These are phyloP conservation scores for Withania somnifera DNA, from an alignment of 305 asterid genomes.

Conservation along the genomic window DNA sequence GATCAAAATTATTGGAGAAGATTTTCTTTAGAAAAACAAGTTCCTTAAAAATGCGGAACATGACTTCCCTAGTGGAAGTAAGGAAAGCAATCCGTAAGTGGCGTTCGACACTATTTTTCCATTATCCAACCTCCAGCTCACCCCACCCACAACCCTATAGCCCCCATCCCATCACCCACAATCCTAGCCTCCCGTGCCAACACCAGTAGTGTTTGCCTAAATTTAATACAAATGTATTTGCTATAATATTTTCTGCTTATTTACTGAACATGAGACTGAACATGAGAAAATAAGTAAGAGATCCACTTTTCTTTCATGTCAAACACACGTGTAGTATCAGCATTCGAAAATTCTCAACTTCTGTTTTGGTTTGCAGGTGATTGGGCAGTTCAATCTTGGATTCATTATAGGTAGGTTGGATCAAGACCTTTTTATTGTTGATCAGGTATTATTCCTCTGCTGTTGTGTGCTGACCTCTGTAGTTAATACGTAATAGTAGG, in stretches of 20 bases:
- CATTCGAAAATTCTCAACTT: background rate
- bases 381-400: constrained; percentile 97
- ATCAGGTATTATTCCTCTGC: constrained; percentile 58
- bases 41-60: too few species aligned
- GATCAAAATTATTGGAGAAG: too few species aligned
- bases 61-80: background rate
- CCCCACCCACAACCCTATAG: background rate
- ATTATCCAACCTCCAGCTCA: background rate
- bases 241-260: too few species aligned
- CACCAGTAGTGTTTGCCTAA: too few species aligned
- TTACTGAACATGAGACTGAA: too few species aligned
- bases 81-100: background rate
- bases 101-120: background rate
- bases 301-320: too few species aligned
- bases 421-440: constrained; percentile 89
- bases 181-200: too few species aligned
- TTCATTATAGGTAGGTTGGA: constrained; percentile 84
- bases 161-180: background rate
- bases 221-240: too few species aligned
- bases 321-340: too few species aligned
- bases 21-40: too few species aligned
- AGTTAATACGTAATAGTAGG: background rate
- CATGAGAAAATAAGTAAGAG: too few species aligned
- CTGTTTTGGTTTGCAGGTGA: constrained; percentile 43
- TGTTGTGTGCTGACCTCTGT: background rate